phyloP scores from a whole-genome alignment of 176 grass and related monocot species.

The Dactylis glomerata region DNA sequence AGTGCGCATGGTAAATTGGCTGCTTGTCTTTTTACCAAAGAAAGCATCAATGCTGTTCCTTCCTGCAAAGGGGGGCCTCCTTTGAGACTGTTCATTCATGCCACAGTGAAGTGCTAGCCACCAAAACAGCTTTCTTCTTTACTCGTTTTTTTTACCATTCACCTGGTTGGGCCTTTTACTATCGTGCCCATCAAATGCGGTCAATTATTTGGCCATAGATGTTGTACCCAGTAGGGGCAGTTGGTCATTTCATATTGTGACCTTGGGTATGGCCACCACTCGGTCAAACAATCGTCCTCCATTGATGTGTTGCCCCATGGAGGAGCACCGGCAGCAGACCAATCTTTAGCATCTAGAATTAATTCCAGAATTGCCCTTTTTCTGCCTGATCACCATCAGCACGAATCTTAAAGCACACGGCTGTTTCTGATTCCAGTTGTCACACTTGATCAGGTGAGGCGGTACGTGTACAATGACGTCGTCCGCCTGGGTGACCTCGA shows the following conservation, averaged over 20 bases:
- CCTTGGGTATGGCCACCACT: not conserved
- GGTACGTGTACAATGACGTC: conserved; percentile 95
- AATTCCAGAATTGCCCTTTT: not conserved
- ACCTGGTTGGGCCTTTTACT: not conserved
- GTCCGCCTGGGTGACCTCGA: conserved; percentile 85
- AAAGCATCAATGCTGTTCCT: conserved; percentile 41
- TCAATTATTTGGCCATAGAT: not conserved
- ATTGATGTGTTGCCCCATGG: conserved; percentile 25
- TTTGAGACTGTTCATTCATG: conserved; percentile 31
- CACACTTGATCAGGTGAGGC: conserved; percentile 55
- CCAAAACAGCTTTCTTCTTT: conserved; percentile 8
- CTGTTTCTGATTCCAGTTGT: not conserved
- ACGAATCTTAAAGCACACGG: not conserved
- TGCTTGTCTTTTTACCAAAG: conserved; percentile 43
- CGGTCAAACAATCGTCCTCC: conserved; percentile 59
- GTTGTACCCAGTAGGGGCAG: conserved; percentile 9
- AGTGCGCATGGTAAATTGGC: conserved; percentile 32
- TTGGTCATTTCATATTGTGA: not conserved
- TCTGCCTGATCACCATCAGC: not conserved
- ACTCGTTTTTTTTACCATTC: not conserved
- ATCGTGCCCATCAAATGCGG: not conserved
- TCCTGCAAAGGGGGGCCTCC: conserved; percentile 16
- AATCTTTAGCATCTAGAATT: not conserved
- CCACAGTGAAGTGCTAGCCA: conserved; percentile 27
- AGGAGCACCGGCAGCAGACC: conserved; percentile 12